A percentile compares a stretch with the other conserved stretches of the same genome.
These are phyloP conservation scores for Podospora didyma DNA, from an alignment of 495 filamentous ascomycete species.

Conservation along the genomic window DNA sequence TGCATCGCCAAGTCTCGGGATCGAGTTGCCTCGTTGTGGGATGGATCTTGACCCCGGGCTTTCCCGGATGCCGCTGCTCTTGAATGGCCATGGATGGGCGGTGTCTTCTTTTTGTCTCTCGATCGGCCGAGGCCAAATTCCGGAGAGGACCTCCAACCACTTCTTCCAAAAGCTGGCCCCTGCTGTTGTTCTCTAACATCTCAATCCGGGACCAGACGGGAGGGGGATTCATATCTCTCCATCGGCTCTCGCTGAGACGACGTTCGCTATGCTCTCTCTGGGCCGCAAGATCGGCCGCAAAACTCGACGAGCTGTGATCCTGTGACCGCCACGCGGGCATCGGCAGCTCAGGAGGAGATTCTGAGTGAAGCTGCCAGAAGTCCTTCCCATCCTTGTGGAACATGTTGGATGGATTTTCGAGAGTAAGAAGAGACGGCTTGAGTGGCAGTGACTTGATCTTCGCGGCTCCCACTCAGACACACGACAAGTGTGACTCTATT, in stretches of 20 bases:
- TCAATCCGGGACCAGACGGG: neutral
- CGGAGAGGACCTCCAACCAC: slow-evolving; percentile 1
- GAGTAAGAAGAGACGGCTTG: neutral
- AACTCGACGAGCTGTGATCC: neutral
- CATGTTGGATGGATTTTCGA: neutral
- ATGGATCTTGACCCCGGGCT: slow-evolving; percentile 17
- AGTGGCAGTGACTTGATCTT: neutral
- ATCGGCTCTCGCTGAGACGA: neutral
- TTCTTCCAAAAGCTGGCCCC: slow-evolving; percentile 2
- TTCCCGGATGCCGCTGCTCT: slow-evolving; percentile 32
- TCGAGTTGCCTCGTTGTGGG: slow-evolving; percentile 8
- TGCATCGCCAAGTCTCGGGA: neutral
- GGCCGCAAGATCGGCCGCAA: neutral
- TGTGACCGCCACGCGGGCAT: slow-evolving; percentile 3
- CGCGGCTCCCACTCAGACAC: too few species aligned
- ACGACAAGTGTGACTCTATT: too few species aligned
- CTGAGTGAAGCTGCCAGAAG: neutral
- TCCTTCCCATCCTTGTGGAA: neutral
- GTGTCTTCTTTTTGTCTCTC: slow-evolving; percentile 13
- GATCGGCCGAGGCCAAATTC: slow-evolving; percentile 5
- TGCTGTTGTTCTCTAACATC: neutral
- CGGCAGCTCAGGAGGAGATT: neutral
- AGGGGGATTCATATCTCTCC: neutral
- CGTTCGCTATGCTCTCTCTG: neutral
- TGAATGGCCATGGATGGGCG: slow-evolving; percentile 16